A percentile compares a stretch with the other conserved stretches of the same genome.
These are phyloP conservation scores for Dioscorea dumetorum DNA, from an alignment of 106 monocot species.

Conservation along the genomic window DNA sequence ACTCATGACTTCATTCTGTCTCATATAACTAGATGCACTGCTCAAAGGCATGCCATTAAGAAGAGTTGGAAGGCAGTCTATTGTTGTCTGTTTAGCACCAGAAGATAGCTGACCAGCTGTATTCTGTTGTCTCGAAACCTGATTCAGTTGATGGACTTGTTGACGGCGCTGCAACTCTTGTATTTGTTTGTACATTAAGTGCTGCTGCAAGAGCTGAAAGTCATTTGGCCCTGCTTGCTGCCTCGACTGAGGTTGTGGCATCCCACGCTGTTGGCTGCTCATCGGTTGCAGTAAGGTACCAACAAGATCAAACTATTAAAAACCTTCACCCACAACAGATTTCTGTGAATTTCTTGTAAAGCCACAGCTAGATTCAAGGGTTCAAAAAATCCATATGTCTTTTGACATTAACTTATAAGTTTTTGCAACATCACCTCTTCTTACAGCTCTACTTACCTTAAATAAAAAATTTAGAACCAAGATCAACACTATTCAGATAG, in stretches of 20 bases:
- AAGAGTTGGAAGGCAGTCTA: conserved; percentile 11
- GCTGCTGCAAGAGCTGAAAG: conserved; percentile 37
- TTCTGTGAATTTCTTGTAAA: no score
- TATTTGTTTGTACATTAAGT: conserved; percentile 34
- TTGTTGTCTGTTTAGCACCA: conserved; percentile 12
- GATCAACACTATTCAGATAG: no score
- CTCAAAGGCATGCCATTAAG: conserved; percentile 15
- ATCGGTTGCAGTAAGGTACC: conserved; percentile 12
- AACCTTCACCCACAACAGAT: no score
- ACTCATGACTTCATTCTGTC: conserved; percentile 14
- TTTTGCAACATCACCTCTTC: no score
- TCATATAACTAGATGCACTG: conserved; percentile 5
- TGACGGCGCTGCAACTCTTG: conserved; percentile 39
- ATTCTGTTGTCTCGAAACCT: conserved; percentile 12
- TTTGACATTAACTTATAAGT: no score
- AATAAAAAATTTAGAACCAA: no score
- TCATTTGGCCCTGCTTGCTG: conserved; percentile 12
- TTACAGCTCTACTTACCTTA: no score
- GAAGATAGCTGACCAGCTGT: conserved; percentile 8
- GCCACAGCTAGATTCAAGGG: no score
- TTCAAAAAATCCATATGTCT: no score
- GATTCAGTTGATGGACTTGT: conserved; percentile 30
- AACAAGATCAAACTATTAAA: conserved; percentile 14
- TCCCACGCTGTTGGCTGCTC: background rate
- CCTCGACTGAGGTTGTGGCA: conserved; percentile 10